A percentile compares a stretch with the other conserved stretches of the same genome.
phyloP scores from a whole-genome alignment of 257 asterid species.

The Ballota nigra region DNA sequence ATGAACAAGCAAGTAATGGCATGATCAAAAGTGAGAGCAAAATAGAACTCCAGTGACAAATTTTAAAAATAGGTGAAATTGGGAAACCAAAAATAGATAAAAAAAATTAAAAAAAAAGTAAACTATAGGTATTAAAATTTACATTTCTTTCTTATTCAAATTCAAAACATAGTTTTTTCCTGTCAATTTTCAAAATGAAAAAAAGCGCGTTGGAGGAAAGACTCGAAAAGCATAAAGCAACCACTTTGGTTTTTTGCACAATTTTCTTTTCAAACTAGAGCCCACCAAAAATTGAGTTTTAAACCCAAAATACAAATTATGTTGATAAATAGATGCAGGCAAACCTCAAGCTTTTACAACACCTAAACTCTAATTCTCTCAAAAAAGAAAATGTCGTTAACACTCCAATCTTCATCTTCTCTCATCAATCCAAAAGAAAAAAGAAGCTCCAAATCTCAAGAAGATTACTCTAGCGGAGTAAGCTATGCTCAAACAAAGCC shows the following conservation, averaged over 20 bases:
- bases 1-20: no score
- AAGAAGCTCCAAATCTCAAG: conserved; percentile 37
- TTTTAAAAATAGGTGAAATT: no score
- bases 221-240: conserved; percentile 17
- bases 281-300: conserved; percentile 57
- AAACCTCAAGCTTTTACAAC: conserved; percentile 29
- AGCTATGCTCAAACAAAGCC: conserved; percentile 49
- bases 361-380: no score
- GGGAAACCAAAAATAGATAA: no score
- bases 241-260: conserved; percentile 43
- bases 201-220: conserved; percentile 17
- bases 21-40: no score
- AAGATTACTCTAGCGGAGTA: conserved; percentile 47
- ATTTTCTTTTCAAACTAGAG: conserved; percentile 41
- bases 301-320: conserved; percentile 9
- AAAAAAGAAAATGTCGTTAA: conserved; percentile 52
- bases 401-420: conserved; percentile 68
- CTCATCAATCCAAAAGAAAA: conserved; percentile 52
- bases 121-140: no score
- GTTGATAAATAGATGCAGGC: conserved; percentile 40
- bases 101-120: no score
- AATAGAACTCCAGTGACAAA: no score
- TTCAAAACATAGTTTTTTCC: background rate
- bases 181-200: conserved; percentile 12
- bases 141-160: no score